Base-by-base conservation (phyloP, 805 yeast species). In the Metschnikowia picachoensis region DNA sequence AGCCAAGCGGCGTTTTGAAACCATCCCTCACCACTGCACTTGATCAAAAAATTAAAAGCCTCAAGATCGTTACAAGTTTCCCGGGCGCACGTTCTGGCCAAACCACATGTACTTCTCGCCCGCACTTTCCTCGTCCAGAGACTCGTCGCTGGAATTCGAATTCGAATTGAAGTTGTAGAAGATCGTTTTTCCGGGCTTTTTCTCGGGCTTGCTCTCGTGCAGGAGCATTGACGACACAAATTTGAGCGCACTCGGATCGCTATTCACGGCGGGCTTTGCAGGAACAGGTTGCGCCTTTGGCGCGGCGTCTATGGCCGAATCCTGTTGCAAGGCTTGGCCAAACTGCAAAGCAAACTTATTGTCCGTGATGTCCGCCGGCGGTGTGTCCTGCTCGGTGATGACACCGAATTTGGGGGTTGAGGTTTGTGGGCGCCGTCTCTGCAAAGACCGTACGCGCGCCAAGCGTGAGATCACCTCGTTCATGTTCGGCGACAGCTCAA, bases 21-120 rank as follows among this genome's bases (percentile, higher is more conserved):
- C 7, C 7, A 20, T 20, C 25, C 7, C 25, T 7, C 4, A 20
- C 7, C 25, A 20, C 4, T 7, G 7, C 25, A 5, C 25, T 20
- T 5, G 7, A 20, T 2, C 25, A 5, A 20, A 5, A 5, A 20
- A 20, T 5, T 20, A 20, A 7, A 20, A 20, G 25, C 25, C 25
- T 5, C 25, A 20, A 20, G 25, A 4, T 20, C 25, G 25, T 7
- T 20, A 20, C 25, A 7, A 20, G 25, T 20, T 20, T 20, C 25
- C 25, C 25, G 25, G 25, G 25, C 25, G 25, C 52, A 60, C 57
- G 49, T 68, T 69, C 52, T 64, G 66, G 10, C 74, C 73, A 57
- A 70, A 67, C 74, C 76, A 70, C 48, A 62, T 54, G 52, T 62
- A 63, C 48, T 59, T 60, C 35, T 49, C 48, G 12, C 44, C 51